A percentile compares a stretch with the other conserved stretches of the same genome.
These are phyloP conservation scores for Aureobasidium sp. DNA, from an alignment of 2,329 filamentous ascomycete species.

Conservation along the genomic window DNA sequence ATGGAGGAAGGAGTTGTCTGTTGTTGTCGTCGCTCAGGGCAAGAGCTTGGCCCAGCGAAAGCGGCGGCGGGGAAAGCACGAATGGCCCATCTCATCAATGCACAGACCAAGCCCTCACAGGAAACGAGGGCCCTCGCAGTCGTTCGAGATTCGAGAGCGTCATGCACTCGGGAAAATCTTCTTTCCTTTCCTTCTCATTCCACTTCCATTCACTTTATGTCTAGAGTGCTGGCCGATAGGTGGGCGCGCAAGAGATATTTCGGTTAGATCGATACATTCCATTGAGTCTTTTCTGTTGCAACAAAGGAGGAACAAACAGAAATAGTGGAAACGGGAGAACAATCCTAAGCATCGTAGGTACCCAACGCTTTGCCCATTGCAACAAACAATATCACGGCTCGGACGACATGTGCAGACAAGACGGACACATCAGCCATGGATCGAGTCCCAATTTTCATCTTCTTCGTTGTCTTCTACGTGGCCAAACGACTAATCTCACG, in stretches of 20 bases:
- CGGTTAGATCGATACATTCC: conserved; percentile 29
- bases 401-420: not conserved
- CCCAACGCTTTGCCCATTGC: not conserved
- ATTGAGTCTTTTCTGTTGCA: not conserved
- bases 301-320: not conserved
- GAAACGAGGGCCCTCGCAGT: not conserved
- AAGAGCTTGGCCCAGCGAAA: conserved; percentile 3
- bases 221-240: conserved; percentile 45
- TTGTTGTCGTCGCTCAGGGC: not conserved
- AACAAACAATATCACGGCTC: not conserved
- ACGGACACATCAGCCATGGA: not conserved
- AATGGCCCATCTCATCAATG: not conserved
- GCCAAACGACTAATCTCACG: conserved; percentile 4
- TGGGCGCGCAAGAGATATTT: conserved; percentile 42
- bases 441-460: conserved; percentile 6
- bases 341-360: conserved; percentile 8
- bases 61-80: conserved; percentile 4
- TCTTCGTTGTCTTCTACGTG: conserved; percentile 9
- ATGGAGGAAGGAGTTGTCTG: not conserved
- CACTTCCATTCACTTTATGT: conserved; percentile 4
- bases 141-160: conserved; percentile 4
- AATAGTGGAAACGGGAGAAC: not conserved
- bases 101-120: not conserved
- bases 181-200: not conserved
- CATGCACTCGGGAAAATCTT: conserved; percentile 13